Evolutionary conservation across 1,139 yeast genomes (phyloP), one percentile per base, ranked within the genome.

Genomic region (Geotrichum citri-aurantii): DNA sequence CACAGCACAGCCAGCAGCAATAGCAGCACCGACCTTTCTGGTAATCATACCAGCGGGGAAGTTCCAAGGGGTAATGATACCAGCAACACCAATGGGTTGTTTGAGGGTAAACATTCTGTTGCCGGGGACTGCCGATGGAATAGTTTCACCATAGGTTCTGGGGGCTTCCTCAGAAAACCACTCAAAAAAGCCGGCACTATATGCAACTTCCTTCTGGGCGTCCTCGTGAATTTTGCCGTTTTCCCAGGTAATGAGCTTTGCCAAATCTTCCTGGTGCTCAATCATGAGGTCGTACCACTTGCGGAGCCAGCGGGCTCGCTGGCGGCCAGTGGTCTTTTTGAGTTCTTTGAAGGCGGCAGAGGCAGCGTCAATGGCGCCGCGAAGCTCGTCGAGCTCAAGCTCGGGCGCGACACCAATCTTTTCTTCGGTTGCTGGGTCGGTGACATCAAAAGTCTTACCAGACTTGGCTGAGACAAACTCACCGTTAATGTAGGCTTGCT

Each of bases 1-100:
- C 2, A 89, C 79, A 1, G 98, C 86, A 73, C 97, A 92, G 1
- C 98, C 98, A 10, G 95, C 92, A 19, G 97, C 97, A 23, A 90
- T 68, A 1, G 96, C 96, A 31, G 97, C 96, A 31, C 90, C 97
- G 55, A 88, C 80, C 72, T 92, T 92, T 66, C 98, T 80, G 1
- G 97, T 83, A 62, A 92, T 88, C 98, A 92, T 92, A 5, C 97
- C 95, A 56, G 86, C 79, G 19, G 98, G 98, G 76, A 92, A 92
- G 73, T 92, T 92, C 97, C 97, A 92, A 21, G 98, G 98, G 3
- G 97, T 89, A 66, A 92, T 78, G 61, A 92, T 83, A 31, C 96
- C 97, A 67, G 93, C 89, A 1, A 89, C 96, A 23, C 97, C 97
- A 57, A 92, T 80, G 17, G 96, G 96, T 70, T 87, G 91, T 69